Evolutionary conservation across 2,329 filamentous ascomycete genomes (phyloP).

Genomic region (Elsinoe perseae): DNA sequence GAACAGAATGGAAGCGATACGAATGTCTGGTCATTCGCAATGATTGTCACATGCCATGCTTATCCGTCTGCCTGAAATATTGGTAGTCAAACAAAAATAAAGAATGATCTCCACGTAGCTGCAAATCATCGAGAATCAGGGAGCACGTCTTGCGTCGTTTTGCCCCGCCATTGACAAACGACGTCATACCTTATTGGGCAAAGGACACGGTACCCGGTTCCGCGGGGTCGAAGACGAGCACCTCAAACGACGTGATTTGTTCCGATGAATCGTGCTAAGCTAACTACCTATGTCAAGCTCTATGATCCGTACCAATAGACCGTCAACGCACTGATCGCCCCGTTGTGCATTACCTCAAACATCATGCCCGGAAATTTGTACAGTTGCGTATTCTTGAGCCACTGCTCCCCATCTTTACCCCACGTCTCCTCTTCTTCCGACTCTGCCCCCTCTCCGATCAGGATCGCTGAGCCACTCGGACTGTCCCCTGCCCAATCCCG

Average conservation of each 20-base stretch:
- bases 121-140: slow-evolving; percentile 6
- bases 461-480: slow-evolving; percentile 29
- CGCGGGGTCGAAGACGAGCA: not conserved
- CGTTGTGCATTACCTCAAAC: slow-evolving; percentile 93
- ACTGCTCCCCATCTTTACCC: slow-evolving; percentile 43
- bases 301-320: slow-evolving; percentile 55
- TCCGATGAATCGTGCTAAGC: not conserved
- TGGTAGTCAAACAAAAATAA: not conserved
- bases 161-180: not conserved
- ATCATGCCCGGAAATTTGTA: slow-evolving; percentile 91
- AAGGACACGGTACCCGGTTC: not conserved
- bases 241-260: slow-evolving; percentile 3
- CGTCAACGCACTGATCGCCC: slow-evolving; percentile 79
- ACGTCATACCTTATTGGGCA: slow-evolving; percentile 13
- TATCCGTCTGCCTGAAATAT: not conserved
- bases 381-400: slow-evolving; percentile 68
- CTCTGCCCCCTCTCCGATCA: slow-evolving; percentile 29
- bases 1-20: not conserved
- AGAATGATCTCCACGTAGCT: slow-evolving; percentile 7
- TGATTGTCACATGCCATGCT: not conserved
- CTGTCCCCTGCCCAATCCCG: slow-evolving; percentile 28
- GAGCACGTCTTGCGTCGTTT: not conserved
- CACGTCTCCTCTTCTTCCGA: slow-evolving; percentile 37
- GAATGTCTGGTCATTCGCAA: not conserved
- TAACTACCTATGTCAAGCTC: not conserved